Percentiles rank a stretch among this genome's conserved stretches.
Conservation (phyloP, 2,329 filamentous ascomycete species). For the Sporothrix euskadiensis region DNA sequence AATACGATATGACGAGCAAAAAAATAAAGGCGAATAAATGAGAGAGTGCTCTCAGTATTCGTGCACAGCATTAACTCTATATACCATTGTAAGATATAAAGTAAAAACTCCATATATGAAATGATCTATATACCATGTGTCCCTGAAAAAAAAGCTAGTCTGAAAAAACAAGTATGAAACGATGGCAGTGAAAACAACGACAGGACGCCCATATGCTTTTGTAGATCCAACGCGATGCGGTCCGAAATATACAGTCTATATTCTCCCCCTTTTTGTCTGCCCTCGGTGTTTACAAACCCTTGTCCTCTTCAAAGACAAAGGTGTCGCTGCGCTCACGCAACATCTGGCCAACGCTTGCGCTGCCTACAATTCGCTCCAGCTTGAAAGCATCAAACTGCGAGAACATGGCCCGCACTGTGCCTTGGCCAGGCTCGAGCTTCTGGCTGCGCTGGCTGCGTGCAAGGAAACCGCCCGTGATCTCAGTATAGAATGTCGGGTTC, state of each 20-base stretch:
- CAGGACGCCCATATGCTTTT: constrained; percentile 23
- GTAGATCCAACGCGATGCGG: constrained; percentile 7
- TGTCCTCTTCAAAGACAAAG: constrained; percentile 81
- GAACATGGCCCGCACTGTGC: constrained; percentile 66
- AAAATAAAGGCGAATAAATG: neutral
- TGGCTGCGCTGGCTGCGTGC: constrained; percentile 59
- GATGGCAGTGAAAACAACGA: neutral
- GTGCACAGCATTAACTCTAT: constrained; percentile 18
- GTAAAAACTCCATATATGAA: constrained; percentile 11
- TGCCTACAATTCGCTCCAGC: constrained; percentile 84
- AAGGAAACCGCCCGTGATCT: constrained; percentile 70
- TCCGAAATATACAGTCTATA: neutral
- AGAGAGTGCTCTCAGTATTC: constrained; percentile 28
- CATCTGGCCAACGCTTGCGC: constrained; percentile 78
- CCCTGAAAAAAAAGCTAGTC: neutral
- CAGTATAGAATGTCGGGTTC: constrained; percentile 78
- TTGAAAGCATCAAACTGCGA: constrained; percentile 87
- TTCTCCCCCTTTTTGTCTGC: neutral
- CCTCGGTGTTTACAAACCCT: neutral
- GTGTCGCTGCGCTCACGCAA: constrained; percentile 80
- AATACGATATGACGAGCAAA: neutral
- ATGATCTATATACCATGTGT: neutral
- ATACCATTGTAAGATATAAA: constrained; percentile 29
- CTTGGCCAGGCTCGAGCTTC: constrained; percentile 58
- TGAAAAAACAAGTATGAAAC: neutral